A percentile compares a stretch with the other conserved stretches of the same genome.
phyloP scores from a whole-genome alignment of 768 basidiomycete species.

The Suillus subalutaceus region DNA sequence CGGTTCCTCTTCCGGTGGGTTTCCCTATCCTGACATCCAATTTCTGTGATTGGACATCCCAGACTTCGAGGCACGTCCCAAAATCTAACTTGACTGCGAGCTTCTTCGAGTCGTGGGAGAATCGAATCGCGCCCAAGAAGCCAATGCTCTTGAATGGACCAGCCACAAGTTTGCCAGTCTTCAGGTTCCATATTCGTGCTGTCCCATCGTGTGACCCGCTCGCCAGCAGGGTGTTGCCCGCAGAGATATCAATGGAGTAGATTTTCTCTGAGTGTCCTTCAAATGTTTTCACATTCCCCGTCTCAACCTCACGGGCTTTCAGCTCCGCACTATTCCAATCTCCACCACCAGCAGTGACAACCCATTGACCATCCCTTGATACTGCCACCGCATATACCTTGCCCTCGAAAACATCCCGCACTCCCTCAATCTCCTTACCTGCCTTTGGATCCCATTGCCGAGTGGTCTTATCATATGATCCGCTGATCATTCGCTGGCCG shows the following conservation, averaged over 20 bases:
- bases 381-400: not conserved
- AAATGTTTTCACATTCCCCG: not conserved
- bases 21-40: not conserved
- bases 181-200: not conserved
- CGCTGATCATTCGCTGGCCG: not conserved
- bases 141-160: not conserved
- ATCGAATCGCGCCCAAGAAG: not conserved
- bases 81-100: not conserved
- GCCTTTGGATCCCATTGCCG: not conserved
- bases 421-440: not conserved
- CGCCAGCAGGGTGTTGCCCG: not conserved
- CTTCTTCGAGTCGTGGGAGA: not conserved
- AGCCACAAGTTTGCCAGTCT: not conserved
- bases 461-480: not conserved
- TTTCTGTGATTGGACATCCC: constrained; percentile 1
- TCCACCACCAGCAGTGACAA: not conserved
- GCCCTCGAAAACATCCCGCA: not conserved
- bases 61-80: not conserved
- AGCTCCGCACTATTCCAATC: fast-evolving
- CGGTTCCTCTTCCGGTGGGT: fast-evolving
- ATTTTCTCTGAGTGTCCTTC: not conserved
- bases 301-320: not conserved
- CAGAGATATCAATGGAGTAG: not conserved
- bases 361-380: not conserved
- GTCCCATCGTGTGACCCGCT: not conserved